Conservation (phyloP, 371 early-diverging fungal genomes). For the Chytridiales sp. region DNA sequence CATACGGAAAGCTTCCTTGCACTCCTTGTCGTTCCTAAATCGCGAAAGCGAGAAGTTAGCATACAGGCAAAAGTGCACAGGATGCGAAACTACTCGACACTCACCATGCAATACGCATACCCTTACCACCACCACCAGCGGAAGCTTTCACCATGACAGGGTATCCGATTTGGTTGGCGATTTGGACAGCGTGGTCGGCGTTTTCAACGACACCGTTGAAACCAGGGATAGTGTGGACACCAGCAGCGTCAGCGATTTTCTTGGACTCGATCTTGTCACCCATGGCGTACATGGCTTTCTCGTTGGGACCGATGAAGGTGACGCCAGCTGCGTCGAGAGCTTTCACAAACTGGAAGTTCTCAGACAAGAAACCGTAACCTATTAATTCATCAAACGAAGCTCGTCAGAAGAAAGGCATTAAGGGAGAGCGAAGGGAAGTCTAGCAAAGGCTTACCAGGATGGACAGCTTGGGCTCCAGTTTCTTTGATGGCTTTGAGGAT, state of each 20-base stretch:
- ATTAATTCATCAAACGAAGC: neutral
- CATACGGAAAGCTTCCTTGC: conserved; percentile 75
- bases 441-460: conserved; percentile 78
- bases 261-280: conserved; percentile 91
- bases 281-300: conserved; percentile 82
- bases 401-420: too few relatives aligned
- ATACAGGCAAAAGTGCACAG: too few relatives aligned
- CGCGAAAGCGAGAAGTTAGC: conserved; percentile 2
- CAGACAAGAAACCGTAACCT: conserved; percentile 96
- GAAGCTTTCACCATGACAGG: conserved; percentile 99
- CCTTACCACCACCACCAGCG: conserved; percentile 99
- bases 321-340: conserved; percentile 65
- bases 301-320: conserved; percentile 90
- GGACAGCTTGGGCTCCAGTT: conserved; percentile 88
- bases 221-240: conserved; percentile 87
- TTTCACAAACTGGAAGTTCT: conserved; percentile 89
- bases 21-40: conserved; percentile 62
- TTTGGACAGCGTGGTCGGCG: conserved; percentile 67
- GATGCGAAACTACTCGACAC: too few relatives aligned
- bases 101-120: conserved; percentile 79
- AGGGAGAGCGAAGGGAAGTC: conserved; percentile 5
- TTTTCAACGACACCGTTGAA: conserved; percentile 82
- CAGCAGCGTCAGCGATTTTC: conserved; percentile 80
- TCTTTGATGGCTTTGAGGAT: conserved; percentile 80
- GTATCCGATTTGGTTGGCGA: conserved; percentile 92